Base-by-base conservation (phyloP, 495 filamentous ascomycete species). In the Xylaria acuta region DNA sequence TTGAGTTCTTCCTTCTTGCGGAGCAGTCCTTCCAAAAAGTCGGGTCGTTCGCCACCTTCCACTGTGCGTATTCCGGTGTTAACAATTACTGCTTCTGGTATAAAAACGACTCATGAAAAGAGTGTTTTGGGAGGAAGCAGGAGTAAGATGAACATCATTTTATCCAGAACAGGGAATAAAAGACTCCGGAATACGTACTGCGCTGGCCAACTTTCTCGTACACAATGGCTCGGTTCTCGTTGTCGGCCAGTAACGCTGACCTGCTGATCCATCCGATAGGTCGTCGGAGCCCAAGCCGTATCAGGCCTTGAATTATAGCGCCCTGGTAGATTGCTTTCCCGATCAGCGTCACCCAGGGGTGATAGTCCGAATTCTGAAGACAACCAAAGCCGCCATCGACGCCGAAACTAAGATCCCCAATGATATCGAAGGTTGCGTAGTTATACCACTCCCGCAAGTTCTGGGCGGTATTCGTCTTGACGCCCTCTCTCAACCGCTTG, bases 391-490 rank as follows among this genome's bases (percentile, higher is more conserved):
- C 69, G 34, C 69, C 69, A n/a, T 77, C 69, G 71, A 90, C 85
- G 0, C 87, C 88, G 80, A 91, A 90, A 16, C 84, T 83, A 38
- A 92, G 78, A 70, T 90, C 87, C 3, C 88, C 88, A 69, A 89
- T 88, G 25, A 90, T 78, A 72, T 91, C 90, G 72, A 91, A 91
- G n/a, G 88, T 89, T 0, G 84, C 85, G 71, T 76, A 90, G 65
- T 88, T 90, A 66, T 85, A 88, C 89, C 71, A 73, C 54, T 65
- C 71, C 14, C 64, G 53, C 9, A 73, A 7, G 22, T 67, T 63
- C 18, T 65, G 64, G 3, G 16, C 11, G 12, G n/a, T 53, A 20
- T 54, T 56, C 8, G 30, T 43, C 49, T 72, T 27, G 12, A 20
- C 12, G 41, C n/a, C 25, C 11, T 66, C 59, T 2, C 43, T 64